A percentile compares a stretch with the other conserved stretches of the same genome.
These are phyloP conservation scores for Ettlia oleoabundans DNA, from an alignment of 139 green algal species.

Conservation along the genomic window DNA sequence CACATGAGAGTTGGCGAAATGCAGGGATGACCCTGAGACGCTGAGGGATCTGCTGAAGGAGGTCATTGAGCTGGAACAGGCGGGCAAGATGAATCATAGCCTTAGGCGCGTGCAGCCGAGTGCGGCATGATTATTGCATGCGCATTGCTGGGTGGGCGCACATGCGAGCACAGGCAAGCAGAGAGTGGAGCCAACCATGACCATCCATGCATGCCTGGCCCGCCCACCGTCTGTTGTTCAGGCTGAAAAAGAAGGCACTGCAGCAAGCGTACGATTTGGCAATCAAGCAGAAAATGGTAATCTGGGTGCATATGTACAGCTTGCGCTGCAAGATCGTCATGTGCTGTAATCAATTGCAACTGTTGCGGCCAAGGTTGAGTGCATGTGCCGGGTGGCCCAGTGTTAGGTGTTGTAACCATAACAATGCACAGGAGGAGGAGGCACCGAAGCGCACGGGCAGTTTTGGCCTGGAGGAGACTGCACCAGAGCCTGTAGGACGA, in stretches of 20 bases:
- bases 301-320: too few relatives aligned
- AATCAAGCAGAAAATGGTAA: conserved; percentile 80
- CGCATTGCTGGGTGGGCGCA: too few relatives aligned
- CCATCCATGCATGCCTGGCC: neutral
- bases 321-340: too few relatives aligned
- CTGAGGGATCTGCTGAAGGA: conserved; percentile 69
- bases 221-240: too few relatives aligned
- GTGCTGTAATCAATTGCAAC: too few relatives aligned
- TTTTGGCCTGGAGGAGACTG: conserved; percentile 18
- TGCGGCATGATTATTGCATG: too few relatives aligned
- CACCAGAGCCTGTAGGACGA: conserved; percentile 22
- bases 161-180: too few relatives aligned
- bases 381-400: too few relatives aligned
- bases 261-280: conserved; percentile 84
- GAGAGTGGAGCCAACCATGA: too few relatives aligned
- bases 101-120: conserved; percentile 5
- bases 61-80: conserved; percentile 78
- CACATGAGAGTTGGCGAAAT: too few relatives aligned
- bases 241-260: conserved; percentile 86
- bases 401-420: too few relatives aligned
- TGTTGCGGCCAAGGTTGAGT: too few relatives aligned
- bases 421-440: conserved; percentile 34
- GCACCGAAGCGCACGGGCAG: conserved; percentile 13
- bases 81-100: conserved; percentile 38
- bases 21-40: conserved; percentile 41